Evolutionary conservation across 2,329 filamentous ascomycete genomes (phyloP), one percentile per base, ranked within the genome.

Genomic region (Tolypocladium nubicola): DNA sequence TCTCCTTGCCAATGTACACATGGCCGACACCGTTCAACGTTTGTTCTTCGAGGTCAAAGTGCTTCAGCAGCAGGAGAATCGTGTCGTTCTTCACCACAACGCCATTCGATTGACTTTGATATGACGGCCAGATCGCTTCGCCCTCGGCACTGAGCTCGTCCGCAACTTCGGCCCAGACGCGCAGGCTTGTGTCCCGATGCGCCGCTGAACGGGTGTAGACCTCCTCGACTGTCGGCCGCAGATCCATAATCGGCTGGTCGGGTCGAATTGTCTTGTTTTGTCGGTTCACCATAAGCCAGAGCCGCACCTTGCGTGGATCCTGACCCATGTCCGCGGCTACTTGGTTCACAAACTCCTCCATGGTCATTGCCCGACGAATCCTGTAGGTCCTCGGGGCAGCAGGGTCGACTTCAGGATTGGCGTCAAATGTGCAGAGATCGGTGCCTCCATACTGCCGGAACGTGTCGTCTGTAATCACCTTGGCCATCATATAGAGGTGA

Each of bases 251-350:
- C 0, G 91, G 89, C 58, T 90, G 86, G 68, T 99, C 94, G 0
- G 95, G 94, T 21, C 94, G 85, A 41, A 90, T 87, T 0, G 94
- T 99, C 73, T 96, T 97, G 70, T 99, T 99, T 71, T 99, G 94
- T 13, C 94, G 87, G 68, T 97, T 97, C 1, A 99, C 94, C 92
- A 99, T 97, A 56, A 90, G 84, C 95, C 94, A 99, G 21, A 96
- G 82, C 26, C 94, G 84, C 30, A 97, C 74, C 60, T 83, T 82
- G 57, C 84, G 84, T 0, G 87, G 78, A 50, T 92, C 85, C 54
- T 88, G 72, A 0, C 77, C 79, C 54, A 88, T 78, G 57, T 96
- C 88, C 43, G 83, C 73, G 0, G 88, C 91, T 59, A 97, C 80
- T 26, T 80, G 79, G 33, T 78, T 76, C 6, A 86, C 82, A 61